phyloP scores from a whole-genome alignment of 2,329 filamentous ascomycete genomes.

The Apiospora rasikravindrae region DNA sequence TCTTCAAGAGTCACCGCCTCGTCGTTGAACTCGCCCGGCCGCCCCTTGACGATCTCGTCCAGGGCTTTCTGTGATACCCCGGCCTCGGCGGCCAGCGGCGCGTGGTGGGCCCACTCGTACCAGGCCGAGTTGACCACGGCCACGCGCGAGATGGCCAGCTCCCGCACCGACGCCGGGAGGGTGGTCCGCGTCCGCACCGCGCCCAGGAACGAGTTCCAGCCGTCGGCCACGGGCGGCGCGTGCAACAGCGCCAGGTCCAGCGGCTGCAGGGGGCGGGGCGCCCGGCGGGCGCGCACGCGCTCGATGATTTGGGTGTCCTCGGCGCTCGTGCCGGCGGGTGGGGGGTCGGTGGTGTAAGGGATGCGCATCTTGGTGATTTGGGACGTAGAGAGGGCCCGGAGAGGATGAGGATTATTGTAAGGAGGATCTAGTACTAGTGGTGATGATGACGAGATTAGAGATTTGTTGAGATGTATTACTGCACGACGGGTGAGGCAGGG shows the following conservation, averaged over 20 bases:
- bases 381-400: neutral
- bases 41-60: slow-evolving; percentile 46
- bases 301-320: slow-evolving; percentile 63
- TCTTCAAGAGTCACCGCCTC: slow-evolving; percentile 35
- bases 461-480: neutral
- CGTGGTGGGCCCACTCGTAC: slow-evolving; percentile 86
- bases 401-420: neutral
- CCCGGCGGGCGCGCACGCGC: slow-evolving; percentile 69
- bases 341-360: slow-evolving; percentile 65
- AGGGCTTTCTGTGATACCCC: slow-evolving; percentile 61
- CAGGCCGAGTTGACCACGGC: slow-evolving; percentile 80
- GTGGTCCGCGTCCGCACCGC: slow-evolving; percentile 61
- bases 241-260: slow-evolving; percentile 81
- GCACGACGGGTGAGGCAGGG: neutral
- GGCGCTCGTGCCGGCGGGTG: slow-evolving; percentile 43
- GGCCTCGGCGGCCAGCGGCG: slow-evolving; percentile 66
- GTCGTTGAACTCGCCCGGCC: slow-evolving; percentile 33
- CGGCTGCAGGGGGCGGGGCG: slow-evolving; percentile 71
- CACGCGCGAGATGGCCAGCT: slow-evolving; percentile 81
- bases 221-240: slow-evolving; percentile 74
- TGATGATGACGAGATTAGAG: neutral
- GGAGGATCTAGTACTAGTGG: neutral
- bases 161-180: slow-evolving; percentile 64
- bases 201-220: slow-evolving; percentile 74
- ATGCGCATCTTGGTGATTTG: slow-evolving; percentile 61